Evolutionary conservation across 768 basidiomycete genomes (phyloP).

Genomic region (Phylloporus sp.): DNA sequence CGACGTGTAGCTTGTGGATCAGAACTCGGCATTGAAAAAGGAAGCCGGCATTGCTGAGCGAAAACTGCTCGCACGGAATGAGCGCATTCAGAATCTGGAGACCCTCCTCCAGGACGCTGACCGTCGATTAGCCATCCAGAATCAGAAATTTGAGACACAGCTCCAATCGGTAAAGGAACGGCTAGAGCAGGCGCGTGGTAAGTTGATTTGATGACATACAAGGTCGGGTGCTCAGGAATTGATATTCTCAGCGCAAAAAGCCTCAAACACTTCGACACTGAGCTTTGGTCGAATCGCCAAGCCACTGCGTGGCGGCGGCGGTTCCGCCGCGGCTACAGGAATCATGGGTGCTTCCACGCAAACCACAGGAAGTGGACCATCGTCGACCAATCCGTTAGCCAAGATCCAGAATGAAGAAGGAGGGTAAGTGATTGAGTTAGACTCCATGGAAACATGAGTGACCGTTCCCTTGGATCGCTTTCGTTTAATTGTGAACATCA

Average conservation of each 20-base stretch:
- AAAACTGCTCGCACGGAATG: constrained; percentile 92
- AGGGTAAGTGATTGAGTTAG: constrained; percentile 43
- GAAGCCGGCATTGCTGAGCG: constrained; percentile 96
- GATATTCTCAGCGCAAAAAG: constrained; percentile 60
- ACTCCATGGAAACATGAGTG: constrained; percentile 8
- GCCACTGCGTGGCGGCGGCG: constrained; percentile 91
- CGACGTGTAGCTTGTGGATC: constrained; percentile 82
- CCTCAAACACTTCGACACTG: constrained; percentile 62
- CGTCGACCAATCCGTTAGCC: constrained; percentile 59
- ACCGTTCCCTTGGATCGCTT: constrained; percentile 19
- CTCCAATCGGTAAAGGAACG: constrained; percentile 89
- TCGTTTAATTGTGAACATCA: constrained; percentile 22
- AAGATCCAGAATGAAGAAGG: constrained; percentile 81
- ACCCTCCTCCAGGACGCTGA: constrained; percentile 90
- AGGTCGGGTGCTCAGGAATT: constrained; percentile 30
- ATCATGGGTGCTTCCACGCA: constrained; percentile 39
- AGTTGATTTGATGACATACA: constrained; percentile 23
- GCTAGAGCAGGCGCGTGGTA: constrained; percentile 89
- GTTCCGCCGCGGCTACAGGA: constrained; percentile 41
- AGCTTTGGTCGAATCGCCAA: constrained; percentile 95
- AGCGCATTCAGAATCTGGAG: constrained; percentile 96
- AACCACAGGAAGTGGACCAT: constrained; percentile 39
- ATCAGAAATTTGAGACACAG: constrained; percentile 94
- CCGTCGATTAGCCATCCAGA: constrained; percentile 85
- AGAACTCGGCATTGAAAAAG: constrained; percentile 95